These are phyloP conservation scores for Trichoderma sp. DNA, from an alignment of 2,329 filamentous ascomycete species.

Conservation along the genomic window DNA sequence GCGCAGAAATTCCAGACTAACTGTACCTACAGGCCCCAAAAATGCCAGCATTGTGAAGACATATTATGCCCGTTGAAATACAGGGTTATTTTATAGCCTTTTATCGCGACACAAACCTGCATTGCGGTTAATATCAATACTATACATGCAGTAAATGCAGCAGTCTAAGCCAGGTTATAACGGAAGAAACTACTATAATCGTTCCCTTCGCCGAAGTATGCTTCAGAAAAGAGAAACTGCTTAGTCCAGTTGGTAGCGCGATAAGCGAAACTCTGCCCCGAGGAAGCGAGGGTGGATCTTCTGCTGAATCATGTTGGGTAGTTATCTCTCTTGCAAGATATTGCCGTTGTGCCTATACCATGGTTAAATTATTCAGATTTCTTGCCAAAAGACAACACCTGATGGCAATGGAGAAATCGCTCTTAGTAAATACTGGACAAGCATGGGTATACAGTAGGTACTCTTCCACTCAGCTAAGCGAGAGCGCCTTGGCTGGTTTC, in stretches of 20 bases:
- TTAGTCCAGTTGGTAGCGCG: conserved; percentile 40
- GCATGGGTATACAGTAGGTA: conserved; percentile 20
- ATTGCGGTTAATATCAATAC: conserved; percentile 48
- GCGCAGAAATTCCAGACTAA: neutral
- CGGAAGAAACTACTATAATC: conserved; percentile 42
- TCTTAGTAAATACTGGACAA: conserved; percentile 32
- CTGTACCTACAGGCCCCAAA: conserved; percentile 33
- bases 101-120: conserved; percentile 46
- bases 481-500: neutral
- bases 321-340: conserved; percentile 27
- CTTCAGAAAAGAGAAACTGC: conserved; percentile 25
- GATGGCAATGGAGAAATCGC: conserved; percentile 37
- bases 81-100: conserved; percentile 31
- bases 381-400: conserved; percentile 34
- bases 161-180: conserved; percentile 43
- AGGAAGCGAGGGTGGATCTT: conserved; percentile 38
- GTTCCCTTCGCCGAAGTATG: conserved; percentile 29
- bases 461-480: neutral
- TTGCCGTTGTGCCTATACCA: conserved; percentile 41
- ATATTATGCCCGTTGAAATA: conserved; percentile 45
- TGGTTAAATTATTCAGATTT: conserved; percentile 1
- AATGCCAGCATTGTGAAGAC: conserved; percentile 51
- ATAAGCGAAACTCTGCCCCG: conserved; percentile 43
- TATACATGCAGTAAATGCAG: conserved; percentile 41
- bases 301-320: conserved; percentile 30